These are phyloP conservation scores for Phytophthora brassicae DNA, from an alignment of 352 stramenopile genomes.

Conservation along the genomic window DNA sequence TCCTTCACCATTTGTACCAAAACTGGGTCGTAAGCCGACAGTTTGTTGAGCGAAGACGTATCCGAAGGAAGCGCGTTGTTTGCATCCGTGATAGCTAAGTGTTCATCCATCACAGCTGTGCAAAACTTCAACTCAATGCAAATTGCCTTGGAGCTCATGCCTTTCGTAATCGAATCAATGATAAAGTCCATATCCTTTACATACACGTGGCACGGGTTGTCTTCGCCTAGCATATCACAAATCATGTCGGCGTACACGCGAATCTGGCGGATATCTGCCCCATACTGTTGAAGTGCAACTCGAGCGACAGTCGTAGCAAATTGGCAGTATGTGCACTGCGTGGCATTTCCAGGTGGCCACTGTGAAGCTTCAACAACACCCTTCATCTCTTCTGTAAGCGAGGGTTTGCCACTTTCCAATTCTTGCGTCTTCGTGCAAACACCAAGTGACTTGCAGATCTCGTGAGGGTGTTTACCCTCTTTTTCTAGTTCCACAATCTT, in stretches of 20 bases:
- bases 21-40: slow-evolving; percentile 28
- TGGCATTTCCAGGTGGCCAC: slow-evolving; percentile 37
- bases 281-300: slow-evolving; percentile 60
- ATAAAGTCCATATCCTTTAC: slow-evolving; percentile 67
- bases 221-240: slow-evolving; percentile 63
- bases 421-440: slow-evolving; percentile 41
- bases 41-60: slow-evolving; percentile 1
- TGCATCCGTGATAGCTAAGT: slow-evolving; percentile 7
- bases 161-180: slow-evolving; percentile 63
- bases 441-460: slow-evolving; percentile 53
- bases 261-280: slow-evolving; percentile 54
- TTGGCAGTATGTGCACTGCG: slow-evolving; percentile 63
- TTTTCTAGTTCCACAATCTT: slow-evolving; percentile 65
- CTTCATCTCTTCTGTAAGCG: slow-evolving; percentile 35
- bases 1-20: slow-evolving; percentile 41
- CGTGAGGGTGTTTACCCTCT: slow-evolving; percentile 45
- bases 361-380: slow-evolving; percentile 30
- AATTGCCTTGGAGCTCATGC: slow-evolving; percentile 67
- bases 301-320: slow-evolving; percentile 62
- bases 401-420: slow-evolving; percentile 14
- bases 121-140: slow-evolving; percentile 66
- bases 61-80: neutral
- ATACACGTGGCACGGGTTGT: slow-evolving; percentile 70
- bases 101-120: slow-evolving; percentile 5
- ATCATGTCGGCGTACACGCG: slow-evolving; percentile 74